Conservation (phyloP, 495 filamentous ascomycete species). For the Lasiosphaeris hirsuta region DNA sequence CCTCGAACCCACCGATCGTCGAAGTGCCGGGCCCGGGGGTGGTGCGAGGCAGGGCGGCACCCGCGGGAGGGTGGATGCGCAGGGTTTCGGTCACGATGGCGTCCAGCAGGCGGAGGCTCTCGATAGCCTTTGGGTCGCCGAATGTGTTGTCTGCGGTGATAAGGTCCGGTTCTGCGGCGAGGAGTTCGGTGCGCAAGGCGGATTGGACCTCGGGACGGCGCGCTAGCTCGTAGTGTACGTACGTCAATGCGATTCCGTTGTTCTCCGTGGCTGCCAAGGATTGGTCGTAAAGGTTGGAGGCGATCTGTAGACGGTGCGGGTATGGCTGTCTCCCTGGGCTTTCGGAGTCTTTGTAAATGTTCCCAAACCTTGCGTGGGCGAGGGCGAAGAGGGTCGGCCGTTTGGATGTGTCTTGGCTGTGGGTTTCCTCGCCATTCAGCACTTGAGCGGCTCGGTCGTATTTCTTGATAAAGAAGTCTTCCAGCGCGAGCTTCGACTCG, state of each 20-base stretch:
- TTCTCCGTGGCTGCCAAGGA: conserved; percentile 1
- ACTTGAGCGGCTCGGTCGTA: not conserved
- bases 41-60: not conserved
- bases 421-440: not conserved
- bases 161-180: not conserved
- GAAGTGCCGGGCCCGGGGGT: not conserved
- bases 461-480: not conserved
- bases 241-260: not conserved
- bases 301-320: not conserved
- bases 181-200: not conserved
- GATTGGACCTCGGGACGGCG: not conserved
- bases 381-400: conserved; percentile 1
- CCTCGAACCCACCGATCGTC: not conserved
- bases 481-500: not conserved
- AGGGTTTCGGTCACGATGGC: not conserved
- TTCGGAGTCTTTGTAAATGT: not conserved
- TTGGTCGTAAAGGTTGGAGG: conserved; percentile 1
- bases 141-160: not conserved
- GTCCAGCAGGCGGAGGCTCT: not conserved
- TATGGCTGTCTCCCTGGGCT: not conserved
- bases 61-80: not conserved
- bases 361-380: not conserved
- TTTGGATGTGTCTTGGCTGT: not conserved
- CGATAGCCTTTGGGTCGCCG: not conserved
- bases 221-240: conserved; percentile 3